Percentiles rank a stretch among this genome's conserved stretches.
Conservation (phyloP, 1,284 basidiomycete genomes). For the Bondarzewia mesenterica region DNA sequence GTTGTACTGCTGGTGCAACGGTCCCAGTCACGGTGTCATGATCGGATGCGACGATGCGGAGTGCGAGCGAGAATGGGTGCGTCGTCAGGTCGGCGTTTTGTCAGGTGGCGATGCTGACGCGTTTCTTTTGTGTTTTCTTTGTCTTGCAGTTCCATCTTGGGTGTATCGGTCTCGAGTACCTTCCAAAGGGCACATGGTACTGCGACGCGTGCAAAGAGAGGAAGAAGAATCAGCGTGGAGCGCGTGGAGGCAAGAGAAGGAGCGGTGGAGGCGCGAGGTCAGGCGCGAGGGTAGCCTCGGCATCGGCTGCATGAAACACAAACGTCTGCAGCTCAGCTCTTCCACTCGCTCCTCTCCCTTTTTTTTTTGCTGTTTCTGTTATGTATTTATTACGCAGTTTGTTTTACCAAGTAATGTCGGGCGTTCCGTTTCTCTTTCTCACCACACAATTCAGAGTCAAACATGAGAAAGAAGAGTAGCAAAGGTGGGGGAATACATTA, state of each 20-base stretch:
- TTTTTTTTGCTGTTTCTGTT: not conserved
- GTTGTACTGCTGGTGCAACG: conserved; percentile 85
- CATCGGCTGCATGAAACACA: not conserved
- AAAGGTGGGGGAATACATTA: no score
- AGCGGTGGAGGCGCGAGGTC: conserved; percentile 7
- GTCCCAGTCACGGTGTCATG: conserved; percentile 92
- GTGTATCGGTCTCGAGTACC: conserved; percentile 67
- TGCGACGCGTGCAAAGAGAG: conserved; percentile 53
- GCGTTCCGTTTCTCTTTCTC: not conserved
- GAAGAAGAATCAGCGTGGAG: conserved; percentile 10
- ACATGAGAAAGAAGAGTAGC: not conserved
- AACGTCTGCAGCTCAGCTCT: not conserved
- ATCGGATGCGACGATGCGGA: conserved; percentile 90
- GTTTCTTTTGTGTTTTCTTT: not conserved
- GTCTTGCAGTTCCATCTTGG: conserved; percentile 70
- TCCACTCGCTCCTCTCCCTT: not conserved
- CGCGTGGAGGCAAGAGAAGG: conserved; percentile 6
- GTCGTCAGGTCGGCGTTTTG: conserved; percentile 27
- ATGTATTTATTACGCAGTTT: not conserved
- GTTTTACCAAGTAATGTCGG: not conserved
- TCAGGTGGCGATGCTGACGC: not conserved
- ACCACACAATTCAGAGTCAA: not conserved
- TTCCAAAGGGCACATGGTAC: conserved; percentile 78
- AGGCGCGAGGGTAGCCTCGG: conserved; percentile 5
- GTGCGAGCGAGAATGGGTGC: conserved; percentile 92